These are phyloP conservation scores for Kwoniella shandongensis DNA, from an alignment of 768 basidiomycete species.

Conservation along the genomic window DNA sequence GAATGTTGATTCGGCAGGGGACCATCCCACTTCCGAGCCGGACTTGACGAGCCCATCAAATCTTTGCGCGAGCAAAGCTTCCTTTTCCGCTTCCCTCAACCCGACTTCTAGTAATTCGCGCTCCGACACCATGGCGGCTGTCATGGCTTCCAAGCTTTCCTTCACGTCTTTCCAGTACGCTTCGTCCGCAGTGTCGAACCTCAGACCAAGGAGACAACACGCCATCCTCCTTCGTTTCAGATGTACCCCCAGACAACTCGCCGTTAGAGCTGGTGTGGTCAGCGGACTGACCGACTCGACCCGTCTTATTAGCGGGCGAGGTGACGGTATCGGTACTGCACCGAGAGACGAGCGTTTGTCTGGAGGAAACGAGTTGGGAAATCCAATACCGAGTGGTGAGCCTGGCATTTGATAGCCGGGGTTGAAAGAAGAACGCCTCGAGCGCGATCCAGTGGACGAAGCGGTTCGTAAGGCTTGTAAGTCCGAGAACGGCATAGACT, in stretches of 20 bases:
- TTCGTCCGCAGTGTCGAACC: constrained; percentile 20
- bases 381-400: background rate
- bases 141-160: constrained; percentile 21
- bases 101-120: constrained; percentile 10
- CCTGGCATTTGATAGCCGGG: background rate
- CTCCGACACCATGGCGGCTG: constrained; percentile 6
- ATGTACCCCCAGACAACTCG: constrained; percentile 43
- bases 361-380: constrained; percentile 1
- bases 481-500: constrained; percentile 31
- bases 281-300: constrained; percentile 35
- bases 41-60: background rate
- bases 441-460: constrained; percentile 23
- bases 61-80: background rate
- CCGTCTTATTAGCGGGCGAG: background rate
- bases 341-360: constrained; percentile 6
- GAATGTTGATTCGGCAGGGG: background rate
- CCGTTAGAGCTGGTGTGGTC: constrained; percentile 41
- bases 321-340: background rate
- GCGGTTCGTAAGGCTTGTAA: constrained; percentile 29
- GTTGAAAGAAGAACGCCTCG: constrained; percentile 17
- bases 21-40: constrained; percentile 1
- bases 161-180: constrained; percentile 31
- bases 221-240: constrained; percentile 40
- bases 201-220: constrained; percentile 48
- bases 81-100: constrained; percentile 1